A percentile compares a stretch with the other conserved stretches of the same genome.
Evolutionary conservation across 352 stramenopile species (phyloP).

Genomic region (Phytophthora ramorum): DNA sequence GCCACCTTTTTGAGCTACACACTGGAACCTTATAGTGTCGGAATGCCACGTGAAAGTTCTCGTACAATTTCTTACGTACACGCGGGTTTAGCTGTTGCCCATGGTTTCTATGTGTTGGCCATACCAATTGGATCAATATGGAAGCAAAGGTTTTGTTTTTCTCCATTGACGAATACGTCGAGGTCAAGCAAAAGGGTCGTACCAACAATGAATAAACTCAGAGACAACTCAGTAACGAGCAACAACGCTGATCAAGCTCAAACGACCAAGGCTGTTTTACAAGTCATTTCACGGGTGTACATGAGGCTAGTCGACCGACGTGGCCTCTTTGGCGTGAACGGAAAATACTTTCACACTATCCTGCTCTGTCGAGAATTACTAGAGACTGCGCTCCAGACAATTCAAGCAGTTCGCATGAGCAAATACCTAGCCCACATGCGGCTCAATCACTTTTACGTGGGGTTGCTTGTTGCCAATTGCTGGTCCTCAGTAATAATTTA

Average conservation of each 20-base stretch:
- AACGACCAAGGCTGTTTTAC: constrained; percentile 3
- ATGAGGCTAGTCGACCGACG: constrained; percentile 1
- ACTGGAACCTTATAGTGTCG: constrained; percentile 28
- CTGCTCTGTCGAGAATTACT: constrained; percentile 28
- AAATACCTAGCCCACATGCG: constrained; percentile 18
- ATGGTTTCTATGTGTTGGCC: constrained; percentile 21
- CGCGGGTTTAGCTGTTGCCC: constrained; percentile 21
- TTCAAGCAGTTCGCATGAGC: constrained; percentile 36
- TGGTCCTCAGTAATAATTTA: constrained; percentile 34
- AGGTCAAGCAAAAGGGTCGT: neutral
- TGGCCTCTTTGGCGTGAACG: constrained; percentile 29
- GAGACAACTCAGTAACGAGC: neutral
- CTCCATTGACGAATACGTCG: neutral
- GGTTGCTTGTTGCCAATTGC: constrained; percentile 33
- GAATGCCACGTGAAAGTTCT: constrained; percentile 30
- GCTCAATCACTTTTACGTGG: constrained; percentile 44
- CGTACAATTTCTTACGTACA: constrained; percentile 28
- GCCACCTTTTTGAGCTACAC: constrained; percentile 24
- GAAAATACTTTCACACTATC: constrained; percentile 28
- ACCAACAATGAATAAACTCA: neutral
- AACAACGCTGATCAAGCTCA: neutral
- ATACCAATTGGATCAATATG: constrained; percentile 12
- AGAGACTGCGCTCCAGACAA: constrained; percentile 28
- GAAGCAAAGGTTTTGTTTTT: constrained; percentile 4
- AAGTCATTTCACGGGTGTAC: neutral